Conservation (phyloP, 2,329 filamentous ascomycete species). For the Colletotrichum lentis region DNA sequence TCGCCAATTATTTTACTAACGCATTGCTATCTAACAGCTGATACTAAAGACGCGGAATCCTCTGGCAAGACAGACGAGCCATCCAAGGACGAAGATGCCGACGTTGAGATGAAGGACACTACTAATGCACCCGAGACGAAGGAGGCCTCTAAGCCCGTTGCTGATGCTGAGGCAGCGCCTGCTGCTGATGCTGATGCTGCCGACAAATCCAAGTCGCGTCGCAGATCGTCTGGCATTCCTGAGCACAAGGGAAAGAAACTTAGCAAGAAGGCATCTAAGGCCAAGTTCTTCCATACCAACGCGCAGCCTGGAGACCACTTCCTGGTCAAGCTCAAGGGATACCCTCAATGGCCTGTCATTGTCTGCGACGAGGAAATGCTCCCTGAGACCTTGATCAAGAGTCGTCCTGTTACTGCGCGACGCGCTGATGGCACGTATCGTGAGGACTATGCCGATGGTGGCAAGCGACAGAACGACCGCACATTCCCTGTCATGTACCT, state of each 20-base stretch:
- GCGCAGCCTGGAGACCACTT: slow-evolving; percentile 92
- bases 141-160: slow-evolving; percentile 45
- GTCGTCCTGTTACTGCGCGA: slow-evolving; percentile 83
- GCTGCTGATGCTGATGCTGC: slow-evolving; percentile 43
- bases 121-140: slow-evolving; percentile 60
- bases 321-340: slow-evolving; percentile 92
- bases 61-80: slow-evolving; percentile 45
- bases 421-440: slow-evolving; percentile 85
- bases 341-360: slow-evolving; percentile 92
- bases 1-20: neutral
- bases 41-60: slow-evolving; percentile 43
- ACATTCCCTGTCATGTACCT: slow-evolving; percentile 97
- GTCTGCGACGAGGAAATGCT: slow-evolving; percentile 96
- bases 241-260: slow-evolving; percentile 79
- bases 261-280: slow-evolving; percentile 84
- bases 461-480: slow-evolving; percentile 83
- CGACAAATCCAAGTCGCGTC: slow-evolving; percentile 61
- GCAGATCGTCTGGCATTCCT: slow-evolving; percentile 76
- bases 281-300: slow-evolving; percentile 75
- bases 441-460: slow-evolving; percentile 86
- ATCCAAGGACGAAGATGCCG: slow-evolving; percentile 48
- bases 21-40: slow-evolving; percentile 35
- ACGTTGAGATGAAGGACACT: slow-evolving; percentile 76
- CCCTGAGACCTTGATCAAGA: slow-evolving; percentile 76
- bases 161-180: slow-evolving; percentile 39